A percentile compares a stretch with the other conserved stretches of the same genome.
Conservation (phyloP, 148 eudicot species). For the Rhododendron griersonianum region DNA sequence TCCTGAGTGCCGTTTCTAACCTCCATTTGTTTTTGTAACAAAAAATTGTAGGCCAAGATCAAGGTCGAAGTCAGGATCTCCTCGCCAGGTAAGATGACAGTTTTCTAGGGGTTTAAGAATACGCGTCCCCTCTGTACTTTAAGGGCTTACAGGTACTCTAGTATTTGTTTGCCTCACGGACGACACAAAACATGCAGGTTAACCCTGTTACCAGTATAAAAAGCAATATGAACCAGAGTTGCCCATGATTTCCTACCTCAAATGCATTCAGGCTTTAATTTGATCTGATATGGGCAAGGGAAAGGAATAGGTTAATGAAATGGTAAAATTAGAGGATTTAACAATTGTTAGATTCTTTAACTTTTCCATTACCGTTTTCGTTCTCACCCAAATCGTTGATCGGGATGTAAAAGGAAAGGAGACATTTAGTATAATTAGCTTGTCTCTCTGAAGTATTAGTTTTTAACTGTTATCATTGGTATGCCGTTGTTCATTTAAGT, state of each 20-base stretch:
- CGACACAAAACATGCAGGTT: too few relatives aligned
- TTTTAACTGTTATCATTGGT: not conserved
- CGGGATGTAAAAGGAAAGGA: not conserved
- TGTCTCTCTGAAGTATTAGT: not conserved
- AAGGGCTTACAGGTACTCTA: not conserved
- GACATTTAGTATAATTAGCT: not conserved
- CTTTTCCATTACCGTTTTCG: not conserved
- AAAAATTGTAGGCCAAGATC: conserved; percentile 23
- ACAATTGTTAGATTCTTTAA: not conserved
- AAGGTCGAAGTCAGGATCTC: conserved; percentile 24
- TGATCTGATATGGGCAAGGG: not conserved
- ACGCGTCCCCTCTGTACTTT: not conserved
- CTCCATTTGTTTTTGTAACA: not conserved
- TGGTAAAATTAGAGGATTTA: not conserved
- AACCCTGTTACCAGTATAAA: not conserved
- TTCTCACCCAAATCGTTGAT: not conserved
- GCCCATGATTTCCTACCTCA: not conserved
- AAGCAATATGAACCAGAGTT: not conserved
- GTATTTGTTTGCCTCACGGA: not conserved
- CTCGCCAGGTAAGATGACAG: conserved; percentile 16
- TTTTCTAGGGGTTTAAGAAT: not conserved
- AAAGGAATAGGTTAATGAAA: not conserved
- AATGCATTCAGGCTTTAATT: not conserved
- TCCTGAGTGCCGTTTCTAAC: not conserved
- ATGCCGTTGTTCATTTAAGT: not conserved